These are phyloP conservation scores for Coniochaeta hoffmannii DNA, from an alignment of 2,329 filamentous ascomycete genomes.

Conservation along the genomic window DNA sequence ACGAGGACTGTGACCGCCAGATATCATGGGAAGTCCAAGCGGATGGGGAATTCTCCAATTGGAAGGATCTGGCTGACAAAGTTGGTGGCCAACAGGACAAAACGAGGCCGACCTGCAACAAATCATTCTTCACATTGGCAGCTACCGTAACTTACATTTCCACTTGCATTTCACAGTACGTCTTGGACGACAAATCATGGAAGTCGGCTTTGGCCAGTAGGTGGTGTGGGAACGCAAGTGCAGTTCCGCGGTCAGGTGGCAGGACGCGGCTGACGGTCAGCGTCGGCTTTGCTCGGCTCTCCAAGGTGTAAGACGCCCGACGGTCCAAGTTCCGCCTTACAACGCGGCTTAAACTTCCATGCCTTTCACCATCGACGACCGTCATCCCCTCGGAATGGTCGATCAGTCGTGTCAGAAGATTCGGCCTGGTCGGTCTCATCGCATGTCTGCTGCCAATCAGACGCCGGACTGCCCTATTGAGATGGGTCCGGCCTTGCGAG, in stretches of 20 bases:
- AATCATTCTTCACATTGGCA: neutral
- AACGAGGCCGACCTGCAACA: neutral
- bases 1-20: neutral
- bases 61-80: neutral
- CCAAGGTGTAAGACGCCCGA: constrained; percentile 10
- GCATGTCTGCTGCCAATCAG: neutral
- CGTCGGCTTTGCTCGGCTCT: constrained; percentile 23
- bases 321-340: constrained; percentile 16
- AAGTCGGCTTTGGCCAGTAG: neutral
- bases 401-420: neutral
- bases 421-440: neutral
- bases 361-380: neutral
- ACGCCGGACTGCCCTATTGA: neutral
- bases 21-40: neutral
- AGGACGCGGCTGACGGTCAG: constrained; percentile 16
- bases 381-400: neutral
- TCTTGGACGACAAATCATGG: neutral
- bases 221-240: constrained; percentile 1
- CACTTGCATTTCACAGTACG: neutral
- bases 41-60: neutral
- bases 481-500: neutral
- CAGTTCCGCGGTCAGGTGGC: constrained; percentile 2
- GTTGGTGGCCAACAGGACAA: neutral
- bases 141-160: neutral
- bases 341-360: neutral